Base-by-base conservation (phyloP, 352 stramenopile genomes). In the Globisporangium spinosum region DNA sequence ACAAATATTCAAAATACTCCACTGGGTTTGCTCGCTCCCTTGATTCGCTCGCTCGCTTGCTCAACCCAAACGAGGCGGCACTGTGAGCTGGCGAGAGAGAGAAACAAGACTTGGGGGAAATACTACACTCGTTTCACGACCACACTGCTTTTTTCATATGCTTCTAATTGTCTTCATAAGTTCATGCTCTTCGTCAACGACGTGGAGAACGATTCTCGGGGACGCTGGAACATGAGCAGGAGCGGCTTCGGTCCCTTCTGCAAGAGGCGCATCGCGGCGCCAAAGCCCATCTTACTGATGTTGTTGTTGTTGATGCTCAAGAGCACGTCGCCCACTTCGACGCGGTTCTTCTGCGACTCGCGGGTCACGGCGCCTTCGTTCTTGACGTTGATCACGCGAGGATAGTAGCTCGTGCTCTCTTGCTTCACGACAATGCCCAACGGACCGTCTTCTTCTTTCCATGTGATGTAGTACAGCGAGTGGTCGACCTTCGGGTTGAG, bases 231-330 rank as follows among this genome's bases (percentile, higher is more conserved):
- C 82, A 94, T 96, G 40, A 96, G 76, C 64, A 96, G 62, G 55
- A 96, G 73, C 57, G 88, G 88, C 75, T 96, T 96, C 0, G 88
- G 88, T 20, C 88, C 86, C 64, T 91, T 93, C 70, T 96, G 87
- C 38, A 96, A 70, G 67, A 96, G 65, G 58, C 90, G 87, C 88
- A 96, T 96, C 17, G 88, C 86, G 25, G 87, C 66, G 9, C 85
- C 86, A 67, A 96, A 96, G 53, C 88, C 88, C 85, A 96, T 96
- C 67, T 93, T 93, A 74, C 84, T 93, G 69, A 96, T 96, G 74
- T 96, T 94, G 76, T 96, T 93, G 78, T 96, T 93, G 76, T 96
- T 96, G 66, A 96, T 94, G 68, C 86, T 93, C 22, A 96, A 74
- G 38, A 96, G 58, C 40, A 93, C 74, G 53, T 96, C 88, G 32